Conservation (phyloP, 495 filamentous ascomycete species). For the Penicillium bialowiezense region DNA sequence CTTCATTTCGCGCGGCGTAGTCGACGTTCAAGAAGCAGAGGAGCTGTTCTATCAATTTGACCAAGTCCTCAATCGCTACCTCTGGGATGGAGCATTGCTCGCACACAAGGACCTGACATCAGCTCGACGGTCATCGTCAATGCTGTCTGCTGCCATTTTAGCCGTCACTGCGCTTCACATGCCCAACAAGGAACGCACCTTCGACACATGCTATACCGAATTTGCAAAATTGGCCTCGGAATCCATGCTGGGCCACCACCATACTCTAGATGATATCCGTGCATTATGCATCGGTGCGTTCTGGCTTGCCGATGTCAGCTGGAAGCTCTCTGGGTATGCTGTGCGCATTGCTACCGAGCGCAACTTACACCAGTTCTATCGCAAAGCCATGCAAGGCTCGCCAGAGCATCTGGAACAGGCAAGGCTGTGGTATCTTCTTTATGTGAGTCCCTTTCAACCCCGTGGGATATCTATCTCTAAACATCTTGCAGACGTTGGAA, state of each 20-base stretch:
- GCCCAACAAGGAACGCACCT: constrained; percentile 42
- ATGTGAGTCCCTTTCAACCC: constrained; percentile 32
- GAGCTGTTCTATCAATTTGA: constrained; percentile 49
- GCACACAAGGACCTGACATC: constrained; percentile 43
- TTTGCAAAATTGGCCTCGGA: constrained; percentile 51
- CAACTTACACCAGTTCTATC: constrained; percentile 48
- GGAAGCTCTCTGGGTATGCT: constrained; percentile 55
- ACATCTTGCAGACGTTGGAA: constrained; percentile 42
- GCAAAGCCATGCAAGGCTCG: constrained; percentile 46
- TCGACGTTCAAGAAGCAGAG: constrained; percentile 49
- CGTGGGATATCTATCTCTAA: constrained; percentile 5
- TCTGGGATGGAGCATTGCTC: constrained; percentile 49
- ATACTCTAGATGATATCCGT: constrained; percentile 51
- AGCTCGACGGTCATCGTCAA: constrained; percentile 48
- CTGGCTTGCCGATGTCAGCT: constrained; percentile 55
- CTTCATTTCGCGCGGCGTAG: constrained; percentile 49
- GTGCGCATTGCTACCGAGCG: constrained; percentile 56
- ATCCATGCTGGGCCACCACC: constrained; percentile 51
- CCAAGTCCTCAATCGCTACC: constrained; percentile 51
- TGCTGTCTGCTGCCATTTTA: constrained; percentile 49
- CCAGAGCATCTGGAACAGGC: constrained; percentile 45
- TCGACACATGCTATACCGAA: constrained; percentile 51
- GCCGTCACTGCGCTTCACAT: constrained; percentile 53
- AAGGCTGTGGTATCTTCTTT: constrained; percentile 52
- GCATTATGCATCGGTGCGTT: constrained; percentile 53